Evolutionary conservation across 2,329 filamentous ascomycete species (phyloP).

Genomic region (Ciborinia camelliae): DNA sequence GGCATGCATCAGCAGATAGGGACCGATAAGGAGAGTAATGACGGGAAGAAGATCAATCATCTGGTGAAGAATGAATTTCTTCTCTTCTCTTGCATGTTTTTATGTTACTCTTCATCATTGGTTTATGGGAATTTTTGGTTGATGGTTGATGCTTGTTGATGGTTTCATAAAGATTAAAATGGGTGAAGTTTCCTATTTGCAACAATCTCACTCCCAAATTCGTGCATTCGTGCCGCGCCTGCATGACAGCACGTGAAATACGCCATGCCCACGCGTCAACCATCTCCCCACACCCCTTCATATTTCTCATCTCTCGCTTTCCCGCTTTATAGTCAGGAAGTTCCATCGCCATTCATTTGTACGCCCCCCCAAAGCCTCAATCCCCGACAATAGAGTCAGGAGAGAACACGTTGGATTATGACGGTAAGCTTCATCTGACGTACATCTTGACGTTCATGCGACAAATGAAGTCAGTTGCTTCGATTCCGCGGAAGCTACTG

Average conservation of each 20-base stretch:
- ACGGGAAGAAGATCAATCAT: neutral
- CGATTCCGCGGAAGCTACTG: neutral
- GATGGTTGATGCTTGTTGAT: neutral
- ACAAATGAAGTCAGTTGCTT: constrained; percentile 4
- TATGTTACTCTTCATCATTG: neutral
- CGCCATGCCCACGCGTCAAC: constrained; percentile 3
- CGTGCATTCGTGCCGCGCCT: too few relatives aligned
- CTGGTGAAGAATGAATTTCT: neutral
- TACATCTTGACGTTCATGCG: neutral
- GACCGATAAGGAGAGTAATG: neutral
- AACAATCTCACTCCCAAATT: too few relatives aligned
- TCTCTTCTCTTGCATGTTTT: too few relatives aligned
- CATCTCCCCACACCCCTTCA: neutral
- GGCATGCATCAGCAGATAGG: neutral
- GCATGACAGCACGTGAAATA: neutral
- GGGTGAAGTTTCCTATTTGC: too few relatives aligned
- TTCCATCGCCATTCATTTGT: neutral
- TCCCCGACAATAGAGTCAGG: neutral
- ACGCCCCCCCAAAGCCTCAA: neutral
- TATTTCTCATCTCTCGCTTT: neutral
- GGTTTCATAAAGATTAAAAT: too few relatives aligned
- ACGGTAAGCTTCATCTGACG: neutral
- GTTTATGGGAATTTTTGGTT: neutral
- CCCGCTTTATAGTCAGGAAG: neutral
- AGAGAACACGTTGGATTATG: neutral